phyloP scores from a whole-genome alignment of 179 eudicot species.

The Beta corolliflora region DNA sequence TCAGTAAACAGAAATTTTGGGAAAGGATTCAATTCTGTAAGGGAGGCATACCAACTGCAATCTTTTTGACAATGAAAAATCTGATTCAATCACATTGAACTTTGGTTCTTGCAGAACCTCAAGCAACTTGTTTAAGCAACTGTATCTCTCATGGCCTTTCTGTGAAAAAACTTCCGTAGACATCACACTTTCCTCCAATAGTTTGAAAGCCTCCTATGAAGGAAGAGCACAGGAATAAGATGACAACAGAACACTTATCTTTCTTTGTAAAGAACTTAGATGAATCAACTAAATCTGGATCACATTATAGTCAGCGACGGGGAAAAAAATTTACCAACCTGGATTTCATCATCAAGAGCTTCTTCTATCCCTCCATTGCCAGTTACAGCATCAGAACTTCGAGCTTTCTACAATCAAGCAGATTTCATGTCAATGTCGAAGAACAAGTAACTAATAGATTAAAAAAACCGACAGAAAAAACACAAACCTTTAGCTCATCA shows the following conservation, averaged over 20 bases:
- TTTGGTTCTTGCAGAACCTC: constrained; percentile 52
- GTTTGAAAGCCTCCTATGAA: constrained; percentile 49
- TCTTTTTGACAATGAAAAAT: constrained; percentile 54
- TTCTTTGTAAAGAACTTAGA: neutral
- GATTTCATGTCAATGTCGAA: constrained; percentile 23
- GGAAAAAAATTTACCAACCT: constrained; percentile 42
- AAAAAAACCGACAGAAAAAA: constrained; percentile 7
- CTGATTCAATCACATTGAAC: constrained; percentile 58
- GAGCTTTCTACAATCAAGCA: constrained; percentile 51
- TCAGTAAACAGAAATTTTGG: no score
- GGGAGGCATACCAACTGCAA: constrained; percentile 53
- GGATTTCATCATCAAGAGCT: constrained; percentile 48
- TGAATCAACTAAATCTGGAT: neutral
- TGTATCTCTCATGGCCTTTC: constrained; percentile 35
- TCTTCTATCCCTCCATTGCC: constrained; percentile 36
- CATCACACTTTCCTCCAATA: constrained; percentile 34
- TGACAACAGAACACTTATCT: neutral
- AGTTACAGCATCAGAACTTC: constrained; percentile 34
- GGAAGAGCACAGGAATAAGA: constrained; percentile 7
- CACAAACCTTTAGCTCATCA: constrained; percentile 59
- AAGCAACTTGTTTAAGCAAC: constrained; percentile 42
- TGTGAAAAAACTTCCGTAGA: constrained; percentile 31
- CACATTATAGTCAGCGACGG: neutral
- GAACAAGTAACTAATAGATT: neutral
- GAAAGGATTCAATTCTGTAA: neutral